Evolutionary conservation across 306 rosid genomes (phyloP).

Genomic region (Inga laurina): DNA sequence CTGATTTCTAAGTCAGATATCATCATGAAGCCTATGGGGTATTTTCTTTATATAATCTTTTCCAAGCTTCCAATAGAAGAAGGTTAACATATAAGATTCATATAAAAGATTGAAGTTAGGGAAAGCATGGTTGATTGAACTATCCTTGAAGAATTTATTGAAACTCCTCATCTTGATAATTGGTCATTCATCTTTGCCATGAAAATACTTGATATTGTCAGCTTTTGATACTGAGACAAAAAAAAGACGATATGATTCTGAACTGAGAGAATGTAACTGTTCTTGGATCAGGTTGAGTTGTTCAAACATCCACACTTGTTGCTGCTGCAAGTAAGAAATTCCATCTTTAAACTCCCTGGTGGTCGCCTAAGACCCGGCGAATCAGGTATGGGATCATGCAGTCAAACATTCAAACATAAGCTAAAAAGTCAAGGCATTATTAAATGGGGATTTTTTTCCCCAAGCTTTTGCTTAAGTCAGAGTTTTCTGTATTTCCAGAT

Average conservation of each 20-base stretch:
- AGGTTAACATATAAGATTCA: background rate
- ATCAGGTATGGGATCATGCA: slow-evolving; percentile 57
- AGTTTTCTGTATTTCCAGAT: slow-evolving; percentile 50
- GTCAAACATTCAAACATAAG: slow-evolving; percentile 1
- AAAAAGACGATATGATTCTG: background rate
- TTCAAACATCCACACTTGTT: slow-evolving; percentile 80
- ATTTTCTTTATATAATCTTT: background rate
- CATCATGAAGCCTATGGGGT: background rate
- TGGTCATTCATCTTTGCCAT: background rate
- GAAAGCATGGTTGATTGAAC: background rate
- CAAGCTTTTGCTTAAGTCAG: slow-evolving; percentile 2
- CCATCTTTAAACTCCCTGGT: slow-evolving; percentile 82
- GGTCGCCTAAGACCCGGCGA: slow-evolving; percentile 89
- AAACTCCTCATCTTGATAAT: background rate
- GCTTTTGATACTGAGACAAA: background rate
- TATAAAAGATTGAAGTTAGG: background rate
- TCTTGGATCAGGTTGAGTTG: slow-evolving; percentile 75
- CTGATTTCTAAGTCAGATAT: background rate
- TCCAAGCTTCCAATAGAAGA: background rate
- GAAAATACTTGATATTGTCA: background rate
- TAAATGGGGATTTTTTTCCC: background rate
- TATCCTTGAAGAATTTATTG: background rate
- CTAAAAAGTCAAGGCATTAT: slow-evolving; percentile 1
- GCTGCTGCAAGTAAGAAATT: slow-evolving; percentile 48
- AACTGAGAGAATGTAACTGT: slow-evolving; percentile 22